Evolutionary conservation across 1,284 basidiomycete genomes (phyloP), one percentile per base, ranked within the genome.

Genomic region (Psilocybe mexicana): DNA sequence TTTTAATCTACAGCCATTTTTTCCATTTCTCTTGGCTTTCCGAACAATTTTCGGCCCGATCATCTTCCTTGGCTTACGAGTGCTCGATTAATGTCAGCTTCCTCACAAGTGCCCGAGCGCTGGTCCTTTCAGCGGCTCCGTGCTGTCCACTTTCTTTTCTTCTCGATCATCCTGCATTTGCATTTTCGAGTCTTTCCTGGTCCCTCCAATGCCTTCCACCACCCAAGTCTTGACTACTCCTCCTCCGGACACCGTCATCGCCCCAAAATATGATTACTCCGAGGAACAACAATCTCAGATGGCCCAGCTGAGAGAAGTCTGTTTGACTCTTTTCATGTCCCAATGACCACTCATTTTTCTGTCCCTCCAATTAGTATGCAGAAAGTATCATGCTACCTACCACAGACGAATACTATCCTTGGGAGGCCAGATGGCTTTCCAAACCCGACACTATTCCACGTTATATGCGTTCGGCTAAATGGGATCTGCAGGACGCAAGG

Each of bases 401-500:
- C 43, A 77, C 79, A 10, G 89, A 94, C 68, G 73, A 85, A 7
- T 94, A 94, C 68, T 69, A 86, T 63, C 74, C 77, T 48, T 93
- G 90, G 89, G 92, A 94, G 72, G 71, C 77, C 40, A 81, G 87
- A 59, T 94, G 92, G 87, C 74, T 94, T 6, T 76, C 80, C 59
- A 88, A 82, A 67, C 78, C 85, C 2, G 92, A 91, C 62, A 92
- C 88, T 26, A 80, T 89, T 53, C 83, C 88, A 43, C 85, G 92
- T 6, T 94, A 93, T 70, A 86, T 92, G 82, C 85, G 92, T 36
- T 91, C 92, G 0, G 83, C 89, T 2, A 93, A 93, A 68, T 93
- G 92, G 91, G 86, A 87, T 68, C 67, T 88, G 26, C 80, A 83
- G 18, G 88, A 94, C 57, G 91, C 82, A 6, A 85, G 93, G 75